Conservation (phyloP, 2,329 filamentous ascomycete genomes). For the Neofusicoccum cordaticola region DNA sequence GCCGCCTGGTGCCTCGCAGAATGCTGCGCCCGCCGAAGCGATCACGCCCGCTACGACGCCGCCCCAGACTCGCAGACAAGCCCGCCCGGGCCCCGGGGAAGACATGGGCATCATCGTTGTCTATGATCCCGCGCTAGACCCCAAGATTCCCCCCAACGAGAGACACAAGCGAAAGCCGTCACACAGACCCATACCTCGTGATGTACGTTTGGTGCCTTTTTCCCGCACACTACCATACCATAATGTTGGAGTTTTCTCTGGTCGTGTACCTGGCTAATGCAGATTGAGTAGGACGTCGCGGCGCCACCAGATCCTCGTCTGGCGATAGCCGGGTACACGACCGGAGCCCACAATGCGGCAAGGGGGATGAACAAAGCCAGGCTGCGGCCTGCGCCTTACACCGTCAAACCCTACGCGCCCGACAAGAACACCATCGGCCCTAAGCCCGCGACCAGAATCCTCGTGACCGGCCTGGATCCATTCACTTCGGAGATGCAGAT, state of each 20-base stretch:
- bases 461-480: slow-evolving; percentile 95
- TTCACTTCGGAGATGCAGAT: slow-evolving; percentile 77
- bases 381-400: slow-evolving; percentile 70
- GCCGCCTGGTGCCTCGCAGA: slow-evolving; percentile 28
- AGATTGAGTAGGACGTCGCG: slow-evolving; percentile 35
- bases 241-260: slow-evolving; percentile 17
- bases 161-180: slow-evolving; percentile 38
- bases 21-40: slow-evolving; percentile 44
- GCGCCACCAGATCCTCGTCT: slow-evolving; percentile 80
- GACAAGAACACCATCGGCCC: slow-evolving; percentile 86
- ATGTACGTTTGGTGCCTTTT: slow-evolving; percentile 17
- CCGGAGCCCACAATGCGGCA: slow-evolving; percentile 37
- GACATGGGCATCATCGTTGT: slow-evolving; percentile 57
- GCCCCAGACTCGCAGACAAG: slow-evolving; percentile 44
- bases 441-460: slow-evolving; percentile 83
- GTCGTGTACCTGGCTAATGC: slow-evolving; percentile 20
- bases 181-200: slow-evolving; percentile 14
- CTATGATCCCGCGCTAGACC: slow-evolving; percentile 64
- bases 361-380: slow-evolving; percentile 57
- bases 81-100: slow-evolving; percentile 50
- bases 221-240: slow-evolving; percentile 15
- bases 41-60: slow-evolving; percentile 45
- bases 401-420: slow-evolving; percentile 75
- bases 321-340: slow-evolving; percentile 60
- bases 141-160: slow-evolving; percentile 55